phyloP scores from a whole-genome alignment of 2,329 filamentous ascomycete species.

The Aureobasidium sp. region DNA sequence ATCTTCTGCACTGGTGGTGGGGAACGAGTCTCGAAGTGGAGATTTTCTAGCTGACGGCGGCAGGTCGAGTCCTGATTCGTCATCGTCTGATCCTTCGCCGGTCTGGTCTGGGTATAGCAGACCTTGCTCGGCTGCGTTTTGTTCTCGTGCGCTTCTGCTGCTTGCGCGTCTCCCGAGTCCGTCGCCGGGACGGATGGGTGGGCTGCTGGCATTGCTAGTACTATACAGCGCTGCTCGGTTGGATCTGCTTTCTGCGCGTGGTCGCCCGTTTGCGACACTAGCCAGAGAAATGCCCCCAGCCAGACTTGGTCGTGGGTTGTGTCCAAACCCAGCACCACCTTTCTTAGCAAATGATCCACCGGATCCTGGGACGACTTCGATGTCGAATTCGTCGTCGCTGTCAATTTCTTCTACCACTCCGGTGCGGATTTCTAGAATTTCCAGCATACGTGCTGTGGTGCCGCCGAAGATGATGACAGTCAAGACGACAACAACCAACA shows the following conservation, averaged over 20 bases:
- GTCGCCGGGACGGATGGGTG: constrained; percentile 35
- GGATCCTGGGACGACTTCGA: constrained; percentile 61
- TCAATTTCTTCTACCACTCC: constrained; percentile 96
- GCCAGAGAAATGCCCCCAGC: constrained; percentile 51
- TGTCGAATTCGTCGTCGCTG: constrained; percentile 97
- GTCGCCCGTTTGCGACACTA: constrained; percentile 36
- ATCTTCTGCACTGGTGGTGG: constrained; percentile 20
- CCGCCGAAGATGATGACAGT: constrained; percentile 99
- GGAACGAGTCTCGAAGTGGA: constrained; percentile 24
- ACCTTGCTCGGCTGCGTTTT: constrained; percentile 44
- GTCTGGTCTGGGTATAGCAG: constrained; percentile 44
- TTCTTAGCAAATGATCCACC: constrained; percentile 74
- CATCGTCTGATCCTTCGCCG: constrained; percentile 43
- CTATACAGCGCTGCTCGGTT: constrained; percentile 54
- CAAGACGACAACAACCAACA: constrained; percentile 93
- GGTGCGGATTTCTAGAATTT: constrained; percentile 92
- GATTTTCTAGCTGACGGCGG: constrained; percentile 49
- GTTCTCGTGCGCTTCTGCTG: constrained; percentile 41
- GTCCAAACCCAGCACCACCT: constrained; percentile 68
- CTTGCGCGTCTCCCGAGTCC: constrained; percentile 47
- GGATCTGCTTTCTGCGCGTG: constrained; percentile 23
- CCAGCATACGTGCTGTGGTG: constrained; percentile 93
- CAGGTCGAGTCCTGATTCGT: constrained; percentile 51
- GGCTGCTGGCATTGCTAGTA: constrained; percentile 50
- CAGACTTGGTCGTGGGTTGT: constrained; percentile 55